Base-by-base conservation (phyloP, 2,329 filamentous ascomycete species). In the Keithomyces neogunnii region DNA sequence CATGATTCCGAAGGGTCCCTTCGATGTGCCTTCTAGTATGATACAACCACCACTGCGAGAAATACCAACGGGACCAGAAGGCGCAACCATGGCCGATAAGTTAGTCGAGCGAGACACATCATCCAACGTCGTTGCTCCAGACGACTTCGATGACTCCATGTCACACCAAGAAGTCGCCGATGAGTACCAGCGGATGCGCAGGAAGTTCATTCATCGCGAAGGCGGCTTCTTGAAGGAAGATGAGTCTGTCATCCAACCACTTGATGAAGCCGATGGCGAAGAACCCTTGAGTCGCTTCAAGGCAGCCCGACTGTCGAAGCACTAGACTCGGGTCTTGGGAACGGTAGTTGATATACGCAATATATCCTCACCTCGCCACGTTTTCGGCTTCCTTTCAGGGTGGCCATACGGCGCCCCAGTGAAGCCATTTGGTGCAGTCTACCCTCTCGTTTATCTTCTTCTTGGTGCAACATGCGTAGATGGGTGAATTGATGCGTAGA, bases 121-220 rank as follows among this genome's bases (percentile, higher is more conserved):
- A 30, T 51, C 56, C 4, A 53, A 56, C 32, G 60, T 66, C 30
- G 52, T 58, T n/a, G 52, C 59, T 54, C 80, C 81, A 0, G 80
- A 87, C 57, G 84, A 88, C 57, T 73, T 92, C 39, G 86, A 96
- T 4, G 75, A 82, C 26, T 57, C 61, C n/a, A 72, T 91, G 32
- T 74, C 92, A 48, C 79, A 86, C 49, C 83, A 88, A 55, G 86
- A 95, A 65, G 83, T 95, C 11, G 85, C 88, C 6, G 80, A 82
- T 38, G 88, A 95, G 63, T 95, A 95, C 66, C 86, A 95, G 65
- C 83, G 81, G 44, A 76, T 88, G 66, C 85, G 92, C 26, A 95
- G 91, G 64, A 81, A 80, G 61, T 84, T 95, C 68, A 90, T 96
- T 50, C 82, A 89, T 58, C 80, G 84, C 59, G 82, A 93, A 60